These are phyloP conservation scores for Avicennia marina DNA, from an alignment of 257 asterid genomes.

Conservation along the genomic window DNA sequence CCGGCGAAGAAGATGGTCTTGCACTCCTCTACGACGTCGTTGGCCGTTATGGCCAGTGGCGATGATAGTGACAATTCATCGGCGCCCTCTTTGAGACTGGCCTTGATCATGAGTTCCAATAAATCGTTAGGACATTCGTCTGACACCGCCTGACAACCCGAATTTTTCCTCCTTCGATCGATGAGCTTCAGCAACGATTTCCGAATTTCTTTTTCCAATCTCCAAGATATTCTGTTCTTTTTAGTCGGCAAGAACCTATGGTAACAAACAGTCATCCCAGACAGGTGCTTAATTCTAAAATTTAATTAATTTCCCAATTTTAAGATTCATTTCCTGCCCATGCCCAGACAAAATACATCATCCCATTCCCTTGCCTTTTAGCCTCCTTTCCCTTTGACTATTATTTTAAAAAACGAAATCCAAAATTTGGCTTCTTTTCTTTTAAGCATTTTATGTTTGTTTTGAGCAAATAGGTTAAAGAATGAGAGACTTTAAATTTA, in stretches of 20 bases:
- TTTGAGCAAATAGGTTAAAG: no score
- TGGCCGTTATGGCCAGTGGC: slow-evolving; percentile 25
- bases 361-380: no score
- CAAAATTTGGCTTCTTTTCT: no score
- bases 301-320: no score
- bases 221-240: slow-evolving; percentile 77
- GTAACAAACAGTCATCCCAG: neutral
- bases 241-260: slow-evolving; percentile 73
- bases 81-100: slow-evolving; percentile 27
- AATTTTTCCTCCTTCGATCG: slow-evolving; percentile 18
- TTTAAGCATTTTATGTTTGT: no score
- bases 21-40: slow-evolving; percentile 92
- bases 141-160: slow-evolving; percentile 29
- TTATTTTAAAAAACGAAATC: no score
- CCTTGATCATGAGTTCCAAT: slow-evolving; percentile 74
- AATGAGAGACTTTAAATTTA: no score
- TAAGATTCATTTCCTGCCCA: no score
- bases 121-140: slow-evolving; percentile 70
- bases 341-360: no score
- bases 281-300: neutral
- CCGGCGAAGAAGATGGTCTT: slow-evolving; percentile 93
- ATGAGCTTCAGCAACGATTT: slow-evolving; percentile 61
- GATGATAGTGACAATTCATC: neutral
- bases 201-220: slow-evolving; percentile 74
- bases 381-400: no score